Evolutionary conservation across 2,329 filamentous ascomycete species (phyloP), one percentile per base, ranked within the genome.

Genomic region (Sordariomycetes sp.): DNA sequence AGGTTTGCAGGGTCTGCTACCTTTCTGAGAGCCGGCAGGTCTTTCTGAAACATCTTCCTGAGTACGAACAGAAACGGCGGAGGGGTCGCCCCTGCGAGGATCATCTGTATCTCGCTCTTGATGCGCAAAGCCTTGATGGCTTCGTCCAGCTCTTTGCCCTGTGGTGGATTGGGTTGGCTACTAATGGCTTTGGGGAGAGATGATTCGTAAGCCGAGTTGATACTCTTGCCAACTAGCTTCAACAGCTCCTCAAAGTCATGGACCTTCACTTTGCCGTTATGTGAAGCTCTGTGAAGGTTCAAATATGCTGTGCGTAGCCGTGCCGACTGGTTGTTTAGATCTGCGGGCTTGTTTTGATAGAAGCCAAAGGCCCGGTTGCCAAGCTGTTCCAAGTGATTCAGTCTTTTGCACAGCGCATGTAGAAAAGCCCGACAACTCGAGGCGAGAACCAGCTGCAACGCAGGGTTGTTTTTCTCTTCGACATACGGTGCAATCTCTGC

Each of bases 391-490:
- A 83, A 59, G 41, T 77, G 70, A 4, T 61, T 55, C 16, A 87
- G 64, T 20, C 79, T 73, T 26, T 76, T 76, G 52, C 76, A 83
- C 31, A 78, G 66, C 20, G 82, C 76, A 18, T 75, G 75, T 16
- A 93, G 64, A 42, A 90, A 81, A 15, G 76, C 75, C 10, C 86
- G 75, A 9, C 81, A 81, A 34, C 82, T 77, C 20, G 82, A 87
- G 47, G 79, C 82, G 20, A 93, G 70, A 15, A 92, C 52, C 29
- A 81, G 58, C 42, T 81, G 75, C 9, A 81, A 55, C 2, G 73
- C 64, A 23, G 79, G 64, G 28, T 77, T 69, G 42, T 76, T 73
- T 30, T 63, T 66, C 24, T 61, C 54, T 10, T 68, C 64, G 7
- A 81, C 56, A 42, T 76, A 72, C 2, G 53, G 46, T 2, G 66